Base-by-base conservation (phyloP, 371 early-diverging fungal species). In the Rhizopus microsporus region DNA sequence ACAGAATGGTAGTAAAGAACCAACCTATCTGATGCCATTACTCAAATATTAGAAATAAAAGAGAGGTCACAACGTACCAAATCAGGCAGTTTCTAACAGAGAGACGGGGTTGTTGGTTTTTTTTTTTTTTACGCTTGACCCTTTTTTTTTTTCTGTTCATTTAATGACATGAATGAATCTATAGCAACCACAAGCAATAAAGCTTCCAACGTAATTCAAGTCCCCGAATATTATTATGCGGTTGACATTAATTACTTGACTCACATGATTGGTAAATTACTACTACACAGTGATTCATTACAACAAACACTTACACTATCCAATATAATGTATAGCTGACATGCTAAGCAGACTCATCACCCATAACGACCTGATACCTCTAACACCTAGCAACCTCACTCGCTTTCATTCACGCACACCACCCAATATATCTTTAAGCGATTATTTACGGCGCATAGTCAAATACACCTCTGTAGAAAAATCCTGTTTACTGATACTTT, bases 351-450 rank as follows among this genome's bases (percentile, higher is more conserved):
- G 87, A 49, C 78, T 91, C 23, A 88, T 90, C 45, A 68, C 80
- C 37, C 87, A 90, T 56, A 98, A 98, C 71, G 97, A 98, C 75
- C 84, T 84, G 51, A 93, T 96, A 52, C 92, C 92, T 29, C 68
- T 89, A 50, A 89, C 89, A 9, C 79, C 86, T 15, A 76, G 86
- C 56, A 92, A 87, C 55, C 74, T 97, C 13, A 96, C 99, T 5
- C 89, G 98, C 32, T 98, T 98, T 61, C 99, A 98, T 67, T 97
- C 97, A 29, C 86, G 97, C 49, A 91, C 92, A 23, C 86, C 94
- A 15, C 97, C 99, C n/a, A 84, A 82, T 59, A 95, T 96, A 52
- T 82, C 88, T 8, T 83, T 95, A 7, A 59, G 62, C 57, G 93
- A 93, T 54, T 94, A 95, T 61, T 70, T 94, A 46, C 72, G 84